Base-by-base conservation (phyloP, 768 basidiomycete species). In the Imleria badia region DNA sequence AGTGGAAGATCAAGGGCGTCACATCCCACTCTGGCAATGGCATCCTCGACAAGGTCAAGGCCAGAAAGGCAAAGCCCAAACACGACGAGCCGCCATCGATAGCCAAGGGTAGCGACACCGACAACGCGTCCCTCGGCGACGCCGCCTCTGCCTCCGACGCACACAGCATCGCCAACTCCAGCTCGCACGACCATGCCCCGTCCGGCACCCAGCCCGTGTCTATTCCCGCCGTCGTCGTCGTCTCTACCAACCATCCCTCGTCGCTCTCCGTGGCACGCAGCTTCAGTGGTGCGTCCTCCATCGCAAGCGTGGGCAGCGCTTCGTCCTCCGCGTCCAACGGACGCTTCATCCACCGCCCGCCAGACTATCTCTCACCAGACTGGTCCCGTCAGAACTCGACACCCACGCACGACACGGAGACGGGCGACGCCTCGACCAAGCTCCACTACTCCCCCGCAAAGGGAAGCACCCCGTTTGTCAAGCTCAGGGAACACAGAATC, bases 1-100 rank as follows among this genome's bases (percentile, higher is more conserved):
- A 78, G 20, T 90, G 89, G 87, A 85, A 82, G 69, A 81, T 90
- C 70, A 87, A 83, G 74, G 78, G 83, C 58, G 78, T 76, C 31
- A 73, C 72, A 35, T 68, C 77, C 3, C 67, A 70, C 14, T 56
- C 72, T 19, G 73, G 78, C 64, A 60, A 63, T 29, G 78, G 81
- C 4, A 61, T 83, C 31, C 63, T 80, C 35, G 59, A 68, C 40
- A 76, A 73, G 68, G 74, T 74, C 61, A 75, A 73, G 59, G 68
- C 36, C 35, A 61, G 39, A 51, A 55, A 55, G 52, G 42, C 66
- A 64, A 62, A 63, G 31, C 9, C 38, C 3, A 63, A 54, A 17
- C 36, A 13, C 36, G 15, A 6, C 45, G 40, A 52, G 3, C 22
- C 15, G 6, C 30, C 40, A 1, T 57, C 53, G 1, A 56, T 45